Conservation (phyloP, 2,329 filamentous ascomycete species). For the Pseudogymnoascus sp. region DNA sequence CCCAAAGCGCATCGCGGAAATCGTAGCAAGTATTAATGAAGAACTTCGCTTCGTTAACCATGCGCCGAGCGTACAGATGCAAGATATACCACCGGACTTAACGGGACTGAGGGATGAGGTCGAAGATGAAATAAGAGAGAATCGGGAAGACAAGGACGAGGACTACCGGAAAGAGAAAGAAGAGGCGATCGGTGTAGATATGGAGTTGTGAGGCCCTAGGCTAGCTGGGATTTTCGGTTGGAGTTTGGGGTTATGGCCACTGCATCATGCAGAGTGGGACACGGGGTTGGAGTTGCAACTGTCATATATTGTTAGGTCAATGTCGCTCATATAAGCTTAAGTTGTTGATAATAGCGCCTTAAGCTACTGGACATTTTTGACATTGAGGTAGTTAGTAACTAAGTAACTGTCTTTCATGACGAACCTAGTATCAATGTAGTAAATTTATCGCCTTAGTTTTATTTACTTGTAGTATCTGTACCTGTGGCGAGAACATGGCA, state of each 20-base stretch:
- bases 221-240: background rate
- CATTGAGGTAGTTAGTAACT: background rate
- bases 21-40: conserved; percentile 72
- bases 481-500: background rate
- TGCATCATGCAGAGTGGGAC: background rate
- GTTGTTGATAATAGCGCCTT: background rate
- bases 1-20: conserved; percentile 64
- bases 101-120: conserved; percentile 60
- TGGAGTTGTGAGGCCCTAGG: conserved; percentile 38
- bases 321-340: background rate
- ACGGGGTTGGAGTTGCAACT: background rate
- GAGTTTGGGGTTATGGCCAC: background rate
- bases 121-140: conserved; percentile 59
- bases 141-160: conserved; percentile 52
- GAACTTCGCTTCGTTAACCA: conserved; percentile 79
- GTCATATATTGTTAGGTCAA: background rate
- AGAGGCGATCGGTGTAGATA: conserved; percentile 48
- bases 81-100: conserved; percentile 71
- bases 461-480: background rate
- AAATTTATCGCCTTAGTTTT: background rate
- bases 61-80: conserved; percentile 81
- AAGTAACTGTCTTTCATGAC: background rate
- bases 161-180: conserved; percentile 45
- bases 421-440: background rate
- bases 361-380: background rate